A percentile compares a stretch with the other conserved stretches of the same genome.
These are phyloP conservation scores for Pseudopithomyces chartarum DNA, from an alignment of 2,329 filamentous ascomycete species.

Conservation along the genomic window DNA sequence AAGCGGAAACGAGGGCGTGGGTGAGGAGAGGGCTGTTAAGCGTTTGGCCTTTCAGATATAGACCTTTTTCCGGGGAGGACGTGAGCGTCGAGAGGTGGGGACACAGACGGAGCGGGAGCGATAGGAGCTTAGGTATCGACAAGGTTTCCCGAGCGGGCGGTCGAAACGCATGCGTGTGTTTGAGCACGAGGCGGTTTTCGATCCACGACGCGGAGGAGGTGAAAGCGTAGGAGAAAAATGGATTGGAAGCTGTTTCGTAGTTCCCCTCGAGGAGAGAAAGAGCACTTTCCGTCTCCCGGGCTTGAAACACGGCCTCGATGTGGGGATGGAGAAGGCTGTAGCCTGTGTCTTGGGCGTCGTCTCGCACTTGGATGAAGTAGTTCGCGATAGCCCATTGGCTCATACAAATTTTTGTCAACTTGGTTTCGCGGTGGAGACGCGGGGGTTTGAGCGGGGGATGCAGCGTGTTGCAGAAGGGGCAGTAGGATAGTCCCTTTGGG, in stretches of 20 bases:
- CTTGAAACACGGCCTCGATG: neutral
- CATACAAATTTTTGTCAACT: constrained; percentile 6
- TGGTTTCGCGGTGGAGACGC: constrained; percentile 4
- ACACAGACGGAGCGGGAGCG: constrained; percentile 1
- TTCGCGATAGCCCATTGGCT: constrained; percentile 6
- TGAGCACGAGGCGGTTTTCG: constrained; percentile 1
- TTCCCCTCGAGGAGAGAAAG: neutral
- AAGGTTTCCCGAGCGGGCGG: neutral
- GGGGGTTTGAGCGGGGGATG: constrained; percentile 8
- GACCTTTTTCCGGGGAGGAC: neutral
- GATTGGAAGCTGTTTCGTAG: neutral
- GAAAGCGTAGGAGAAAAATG: neutral
- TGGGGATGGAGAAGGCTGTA: constrained; percentile 5
- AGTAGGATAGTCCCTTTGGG: neutral
- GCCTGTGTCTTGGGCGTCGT: neutral
- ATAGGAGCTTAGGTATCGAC: neutral
- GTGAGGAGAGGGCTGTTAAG: constrained; percentile 3
- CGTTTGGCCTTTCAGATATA: neutral
- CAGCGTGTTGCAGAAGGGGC: constrained; percentile 1
- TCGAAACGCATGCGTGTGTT: constrained; percentile 5
- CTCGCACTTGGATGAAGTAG: neutral
- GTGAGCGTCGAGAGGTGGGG: constrained; percentile 4
- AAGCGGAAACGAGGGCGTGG: neutral
- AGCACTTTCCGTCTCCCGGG: neutral
- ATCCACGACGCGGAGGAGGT: neutral